Percentiles rank a stretch among this genome's conserved stretches.
Evolutionary conservation across 106 monocot species (phyloP).

Genomic region (Apostasia shenzhenica): DNA sequence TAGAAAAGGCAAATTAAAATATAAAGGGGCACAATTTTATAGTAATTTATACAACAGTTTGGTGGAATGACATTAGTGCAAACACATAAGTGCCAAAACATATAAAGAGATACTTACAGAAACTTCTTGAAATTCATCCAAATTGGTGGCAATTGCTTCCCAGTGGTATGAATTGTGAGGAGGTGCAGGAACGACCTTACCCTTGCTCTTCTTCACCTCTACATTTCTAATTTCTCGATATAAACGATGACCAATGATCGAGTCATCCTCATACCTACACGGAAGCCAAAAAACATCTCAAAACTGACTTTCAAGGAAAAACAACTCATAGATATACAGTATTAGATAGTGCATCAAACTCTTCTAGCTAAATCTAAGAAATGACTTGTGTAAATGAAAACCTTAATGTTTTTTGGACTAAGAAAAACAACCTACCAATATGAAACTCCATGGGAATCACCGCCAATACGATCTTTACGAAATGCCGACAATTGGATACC

Average conservation of each 20-base stretch:
- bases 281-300: slow-evolving; percentile 7
- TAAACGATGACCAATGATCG: slow-evolving; percentile 79
- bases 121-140: slow-evolving; percentile 93
- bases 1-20: no score
- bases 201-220: slow-evolving; percentile 63
- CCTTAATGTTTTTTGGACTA: background rate
- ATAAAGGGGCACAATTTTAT: no score
- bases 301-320: background rate
- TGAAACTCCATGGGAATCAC: slow-evolving; percentile 88
- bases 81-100: no score
- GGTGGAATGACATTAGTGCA: no score
- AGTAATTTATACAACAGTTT: no score
- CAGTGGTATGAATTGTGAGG: slow-evolving; percentile 68
- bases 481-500: slow-evolving; percentile 73
- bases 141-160: slow-evolving; percentile 92
- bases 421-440: slow-evolving; percentile 52
- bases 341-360: no score
- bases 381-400: no score
- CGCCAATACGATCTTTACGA: slow-evolving; percentile 88
- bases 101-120: slow-evolving; percentile 49
- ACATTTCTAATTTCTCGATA: slow-evolving; percentile 86
- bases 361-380: no score
- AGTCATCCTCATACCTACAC: slow-evolving; percentile 93
- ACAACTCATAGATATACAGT: no score
- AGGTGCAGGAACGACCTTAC: slow-evolving; percentile 24